Evolutionary conservation across 441 rosid species (phyloP), one percentile per base, ranked within the genome.

Genomic region (Adansonia grandidieri): DNA sequence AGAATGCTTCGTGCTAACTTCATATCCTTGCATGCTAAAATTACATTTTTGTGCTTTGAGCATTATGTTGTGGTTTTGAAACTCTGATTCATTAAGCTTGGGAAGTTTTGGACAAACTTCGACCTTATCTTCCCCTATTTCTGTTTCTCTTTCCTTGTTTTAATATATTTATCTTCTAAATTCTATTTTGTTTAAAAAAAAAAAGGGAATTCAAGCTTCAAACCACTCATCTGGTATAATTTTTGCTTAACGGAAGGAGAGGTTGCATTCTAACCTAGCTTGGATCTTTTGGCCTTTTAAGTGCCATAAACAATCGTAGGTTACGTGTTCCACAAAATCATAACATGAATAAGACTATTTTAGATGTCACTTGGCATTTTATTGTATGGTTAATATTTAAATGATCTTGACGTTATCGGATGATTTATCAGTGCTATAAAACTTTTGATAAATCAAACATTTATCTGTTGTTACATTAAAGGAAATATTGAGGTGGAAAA

Each of bases 41-140:
- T 58, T 51, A 19, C 68, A 28, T 70, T 60, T 57, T 17, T 61
- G 75, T 44, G 60, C 72, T 51, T 15, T 51, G 32, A 28, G 78
- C 60, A 42, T 58, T 8, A 57, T 63, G 60, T 61, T 62, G 6
- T 44, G 47, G 45, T 66, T 80, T 56, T 32, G 54, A 42, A 71
- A 57, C 71, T 67, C 68, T 65, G 17, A 70, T 50, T 50, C 57
- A 32, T 62, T 60, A 64, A 76, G 60, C 5, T 73, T 50, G 32
- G 9, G 15, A 45, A 20, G 15, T 15, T 60, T 15, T 22, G 22
- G 58, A 61, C 69, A 15, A 61, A 14, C 6, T 61, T 60, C 47
- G 62, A 45, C 44, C 45, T 74, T 20, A 14, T 47, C 17, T 9
- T 45, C 24, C 45, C 67, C 13, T 58, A 42, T 42, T 11, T 28